Evolutionary conservation across 192 early-diverging fungal species (phyloP), one percentile per base, ranked within the genome.

Genomic region (Rhizoclosmatium sp.): DNA sequence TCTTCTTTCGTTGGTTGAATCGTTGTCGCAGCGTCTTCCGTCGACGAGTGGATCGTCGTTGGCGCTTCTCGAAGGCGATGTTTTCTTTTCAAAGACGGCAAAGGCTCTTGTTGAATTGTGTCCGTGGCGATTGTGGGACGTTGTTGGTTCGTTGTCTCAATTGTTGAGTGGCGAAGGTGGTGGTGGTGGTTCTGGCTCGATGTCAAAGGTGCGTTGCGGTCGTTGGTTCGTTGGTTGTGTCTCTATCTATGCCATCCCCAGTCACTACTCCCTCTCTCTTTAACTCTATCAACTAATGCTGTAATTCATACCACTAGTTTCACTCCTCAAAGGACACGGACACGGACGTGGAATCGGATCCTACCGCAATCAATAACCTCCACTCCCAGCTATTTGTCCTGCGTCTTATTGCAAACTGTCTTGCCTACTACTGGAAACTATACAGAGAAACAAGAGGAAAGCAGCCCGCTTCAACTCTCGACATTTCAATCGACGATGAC

Each of bases 361-460:
- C 31, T 31, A 31, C 31, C 31, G 31, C 31, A 31, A 31, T 31
- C 31, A 31, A 31, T 31, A 16, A 12, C 73, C 60, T 95, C 77
- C 94, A 98, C 78, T 95, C 95, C 19, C 95, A 96, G 81, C 86
- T 95, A 10, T 94, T 95, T 77, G 81, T 96, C 14, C 87, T 96
- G 65, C 87, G 93, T 70, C 86, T 98, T 54, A 82, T 96, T 40
- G 93, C 93, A 2, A 91, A 92, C 70, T 95, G 95, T 80, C 94
- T 95, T 91, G 91, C 93, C 47, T 92, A 92, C 68, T 88, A 94
- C 80, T 96, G 95, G 95, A 91, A 95, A 86, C 81, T 89, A 90
- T 75, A 88, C 88, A 69, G 87, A 82, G 48, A 59, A 80, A 69
- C 58, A 9, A 59, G 39, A 40, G 19, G 4, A 54, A 54, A 54